These are phyloP conservation scores for Paecilomyces formosus DNA, from an alignment of 2,329 filamentous ascomycete species.

Conservation along the genomic window DNA sequence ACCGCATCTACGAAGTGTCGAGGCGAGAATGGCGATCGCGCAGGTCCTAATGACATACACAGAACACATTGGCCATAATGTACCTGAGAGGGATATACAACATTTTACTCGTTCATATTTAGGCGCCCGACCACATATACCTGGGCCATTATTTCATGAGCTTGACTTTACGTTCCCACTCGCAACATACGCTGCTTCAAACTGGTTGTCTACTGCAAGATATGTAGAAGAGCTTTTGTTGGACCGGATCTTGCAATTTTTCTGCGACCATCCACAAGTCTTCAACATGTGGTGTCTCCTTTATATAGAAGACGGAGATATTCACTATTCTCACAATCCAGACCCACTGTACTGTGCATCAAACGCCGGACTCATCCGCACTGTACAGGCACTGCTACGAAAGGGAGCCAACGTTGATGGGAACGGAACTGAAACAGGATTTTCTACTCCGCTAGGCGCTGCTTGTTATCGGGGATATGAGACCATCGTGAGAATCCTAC, in stretches of 20 bases:
- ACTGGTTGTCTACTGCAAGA: slow-evolving; percentile 11
- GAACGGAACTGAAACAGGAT: too few species aligned
- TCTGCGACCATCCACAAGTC: slow-evolving; percentile 2
- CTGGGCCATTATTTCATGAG: too few species aligned
- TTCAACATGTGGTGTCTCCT: slow-evolving; percentile 5
- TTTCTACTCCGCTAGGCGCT: neutral
- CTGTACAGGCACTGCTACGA: slow-evolving; percentile 1
- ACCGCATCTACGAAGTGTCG: neutral
- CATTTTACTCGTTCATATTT: too few species aligned
- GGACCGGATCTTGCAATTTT: slow-evolving; percentile 7
- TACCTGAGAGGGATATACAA: neutral
- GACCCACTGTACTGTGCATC: slow-evolving; percentile 9
- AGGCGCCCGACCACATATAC: too few species aligned
- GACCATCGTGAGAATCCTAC: neutral
- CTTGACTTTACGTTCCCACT: slow-evolving; percentile 6
- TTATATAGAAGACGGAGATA: neutral
- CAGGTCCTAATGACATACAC: slow-evolving; percentile 9
- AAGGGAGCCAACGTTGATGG: too few species aligned
- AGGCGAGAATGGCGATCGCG: slow-evolving; percentile 3
- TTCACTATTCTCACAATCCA: neutral
- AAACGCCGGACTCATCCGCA: slow-evolving; percentile 3
- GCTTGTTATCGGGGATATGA: neutral
- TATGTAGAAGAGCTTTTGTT: slow-evolving; percentile 4
- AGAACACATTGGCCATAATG: slow-evolving; percentile 3
- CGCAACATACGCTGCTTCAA: slow-evolving; percentile 7